Evolutionary conservation across 2,329 filamentous ascomycete species (phyloP).

Genomic region (Cadophora luteo-olivacea): DNA sequence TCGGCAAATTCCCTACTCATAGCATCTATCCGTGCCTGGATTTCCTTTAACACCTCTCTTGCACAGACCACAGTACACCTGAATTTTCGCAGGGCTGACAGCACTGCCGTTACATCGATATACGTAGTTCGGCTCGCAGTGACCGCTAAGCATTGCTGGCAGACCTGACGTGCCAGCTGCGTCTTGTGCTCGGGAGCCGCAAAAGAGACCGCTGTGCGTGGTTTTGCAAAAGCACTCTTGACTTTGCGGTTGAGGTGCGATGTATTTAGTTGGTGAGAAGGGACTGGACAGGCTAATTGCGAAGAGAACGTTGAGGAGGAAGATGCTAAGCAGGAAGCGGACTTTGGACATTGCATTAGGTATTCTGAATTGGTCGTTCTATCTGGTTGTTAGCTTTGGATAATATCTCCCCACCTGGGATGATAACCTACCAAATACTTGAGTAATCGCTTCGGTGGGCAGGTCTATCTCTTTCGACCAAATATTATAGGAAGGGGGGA

Average conservation of each 20-base stretch:
- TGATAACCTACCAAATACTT: background rate
- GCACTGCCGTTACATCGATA: constrained; percentile 20
- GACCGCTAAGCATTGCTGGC: constrained; percentile 5
- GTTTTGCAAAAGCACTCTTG: constrained; percentile 14
- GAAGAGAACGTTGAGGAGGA: background rate
- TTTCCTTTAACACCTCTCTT: background rate
- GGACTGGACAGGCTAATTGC: background rate
- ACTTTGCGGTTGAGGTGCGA: background rate
- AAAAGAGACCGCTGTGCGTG: constrained; percentile 8
- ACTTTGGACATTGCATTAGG: background rate
- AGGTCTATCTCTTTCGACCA: background rate
- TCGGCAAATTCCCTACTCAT: background rate
- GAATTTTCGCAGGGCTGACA: constrained; percentile 11
- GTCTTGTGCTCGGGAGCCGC: constrained; percentile 19
- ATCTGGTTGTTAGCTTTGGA: background rate
- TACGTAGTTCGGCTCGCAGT: constrained; percentile 15
- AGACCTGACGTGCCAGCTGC: background rate
- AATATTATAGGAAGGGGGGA: background rate
- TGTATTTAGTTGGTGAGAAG: background rate
- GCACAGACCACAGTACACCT: constrained; percentile 19
- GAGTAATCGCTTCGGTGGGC: background rate
- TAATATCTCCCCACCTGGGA: too few relatives aligned
- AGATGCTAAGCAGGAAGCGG: background rate
- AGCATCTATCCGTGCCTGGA: constrained; percentile 18
- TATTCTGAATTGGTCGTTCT: too few relatives aligned